Evolutionary conservation across 2,329 filamentous ascomycete species (phyloP).

Genomic region (Neonectria neomacrospora): DNA sequence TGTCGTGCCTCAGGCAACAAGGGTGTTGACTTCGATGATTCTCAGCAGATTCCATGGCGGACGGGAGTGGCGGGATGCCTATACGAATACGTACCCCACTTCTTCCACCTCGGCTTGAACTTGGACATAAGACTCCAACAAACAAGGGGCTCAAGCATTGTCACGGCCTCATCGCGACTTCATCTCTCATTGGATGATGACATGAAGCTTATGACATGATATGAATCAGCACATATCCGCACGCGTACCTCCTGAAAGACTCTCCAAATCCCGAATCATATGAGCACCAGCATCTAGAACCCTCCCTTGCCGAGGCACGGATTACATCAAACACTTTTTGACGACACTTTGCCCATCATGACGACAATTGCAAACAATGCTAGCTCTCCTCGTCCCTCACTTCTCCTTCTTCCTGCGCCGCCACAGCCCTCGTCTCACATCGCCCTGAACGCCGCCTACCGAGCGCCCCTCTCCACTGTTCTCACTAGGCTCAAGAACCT

Average conservation of each 20-base stretch:
- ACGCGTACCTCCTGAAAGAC: background rate
- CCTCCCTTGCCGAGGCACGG: conserved; percentile 6
- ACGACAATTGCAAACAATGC: background rate
- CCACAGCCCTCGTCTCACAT: conserved; percentile 64
- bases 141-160: background rate
- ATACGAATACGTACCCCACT: background rate
- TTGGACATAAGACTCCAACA: background rate
- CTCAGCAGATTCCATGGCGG: no score
- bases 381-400: conserved; percentile 34
- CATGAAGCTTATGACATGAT: background rate
- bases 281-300: background rate
- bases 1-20: background rate
- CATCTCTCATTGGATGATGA: background rate
- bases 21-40: background rate
- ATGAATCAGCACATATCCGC: background rate
- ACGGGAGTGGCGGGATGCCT: no score
- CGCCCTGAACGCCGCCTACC: conserved; percentile 69
- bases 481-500: conserved; percentile 59
- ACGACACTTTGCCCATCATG: background rate
- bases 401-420: conserved; percentile 73
- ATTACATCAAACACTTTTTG: background rate
- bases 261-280: background rate
- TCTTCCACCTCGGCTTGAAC: conserved; percentile 5
- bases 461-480: conserved; percentile 65
- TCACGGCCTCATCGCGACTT: background rate